A percentile compares a stretch with the other conserved stretches of the same genome.
phyloP scores from a whole-genome alignment of 2,329 filamentous ascomycete species.

The Xylaria sp. region DNA sequence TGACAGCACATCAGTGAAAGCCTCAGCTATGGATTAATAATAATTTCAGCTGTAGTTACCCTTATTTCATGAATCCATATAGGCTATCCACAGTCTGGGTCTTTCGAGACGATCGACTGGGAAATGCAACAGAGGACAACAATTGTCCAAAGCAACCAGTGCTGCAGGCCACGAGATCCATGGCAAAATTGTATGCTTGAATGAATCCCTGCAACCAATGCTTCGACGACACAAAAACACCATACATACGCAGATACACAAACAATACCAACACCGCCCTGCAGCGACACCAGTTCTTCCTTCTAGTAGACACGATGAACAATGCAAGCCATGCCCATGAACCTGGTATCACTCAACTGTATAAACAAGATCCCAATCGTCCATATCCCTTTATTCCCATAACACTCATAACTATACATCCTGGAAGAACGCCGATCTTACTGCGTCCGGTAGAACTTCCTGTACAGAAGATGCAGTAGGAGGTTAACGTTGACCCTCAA shows the following conservation, averaged over 20 bases:
- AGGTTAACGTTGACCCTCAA: conserved; percentile 95
- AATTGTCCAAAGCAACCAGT: background rate
- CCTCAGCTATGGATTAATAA: conserved; percentile 21
- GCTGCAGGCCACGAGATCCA: background rate
- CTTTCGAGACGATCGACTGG: conserved; percentile 11
- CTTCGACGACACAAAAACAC: conserved; percentile 19
- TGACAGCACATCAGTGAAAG: background rate
- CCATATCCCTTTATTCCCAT: conserved; percentile 26
- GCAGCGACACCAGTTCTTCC: conserved; percentile 40
- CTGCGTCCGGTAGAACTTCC: conserved; percentile 92
- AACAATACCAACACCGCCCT: conserved; percentile 25
- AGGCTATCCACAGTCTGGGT: conserved; percentile 27
- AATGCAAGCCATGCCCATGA: conserved; percentile 39
- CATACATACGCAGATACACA: conserved; percentile 29
- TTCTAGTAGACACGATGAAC: conserved; percentile 35
- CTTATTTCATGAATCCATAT: conserved; percentile 43
- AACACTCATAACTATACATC: background rate
- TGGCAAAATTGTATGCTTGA: background rate
- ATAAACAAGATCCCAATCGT: conserved; percentile 26
- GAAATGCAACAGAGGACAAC: conserved; percentile 4
- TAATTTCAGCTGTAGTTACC: conserved; percentile 40
- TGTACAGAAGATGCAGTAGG: conserved; percentile 95
- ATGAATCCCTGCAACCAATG: conserved; percentile 21
- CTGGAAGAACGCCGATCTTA: conserved; percentile 50
- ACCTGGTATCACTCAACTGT: conserved; percentile 35